Evolutionary conservation across 108 stramenopile species (phyloP).

Genomic region (Seminavis robusta): DNA sequence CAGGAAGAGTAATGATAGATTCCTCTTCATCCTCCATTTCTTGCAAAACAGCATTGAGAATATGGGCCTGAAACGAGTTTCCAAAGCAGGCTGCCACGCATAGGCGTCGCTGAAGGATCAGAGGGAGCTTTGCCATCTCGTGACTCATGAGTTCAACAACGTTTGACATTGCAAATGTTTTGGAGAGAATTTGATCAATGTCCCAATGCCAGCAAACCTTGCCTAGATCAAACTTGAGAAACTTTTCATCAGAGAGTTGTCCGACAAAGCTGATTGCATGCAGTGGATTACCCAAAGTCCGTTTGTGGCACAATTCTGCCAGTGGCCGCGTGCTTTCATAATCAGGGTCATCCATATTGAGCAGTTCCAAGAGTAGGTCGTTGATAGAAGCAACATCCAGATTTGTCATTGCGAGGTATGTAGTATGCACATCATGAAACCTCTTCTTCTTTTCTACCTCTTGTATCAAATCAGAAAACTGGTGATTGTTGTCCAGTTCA

Average conservation of each 20-base stretch:
- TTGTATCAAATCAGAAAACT: no score
- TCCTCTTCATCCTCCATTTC: no score
- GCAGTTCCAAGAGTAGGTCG: neutral
- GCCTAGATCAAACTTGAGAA: neutral
- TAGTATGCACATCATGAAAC: no score
- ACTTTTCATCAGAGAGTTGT: no score
- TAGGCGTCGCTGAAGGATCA: neutral
- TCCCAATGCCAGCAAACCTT: neutral
- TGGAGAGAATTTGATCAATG: neutral
- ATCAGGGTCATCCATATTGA: neutral
- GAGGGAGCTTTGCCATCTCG: neutral
- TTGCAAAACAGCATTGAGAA: neutral
- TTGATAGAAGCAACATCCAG: neutral
- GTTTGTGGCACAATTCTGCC: constrained; percentile 1
- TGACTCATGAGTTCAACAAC: neutral
- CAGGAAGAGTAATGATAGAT: no score
- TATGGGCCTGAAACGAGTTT: neutral
- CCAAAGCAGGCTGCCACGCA: neutral
- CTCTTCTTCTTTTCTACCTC: no score
- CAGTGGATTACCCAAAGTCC: neutral
- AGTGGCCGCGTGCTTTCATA: neutral
- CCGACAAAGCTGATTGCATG: no score
- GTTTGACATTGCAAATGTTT: neutral
- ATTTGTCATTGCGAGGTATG: neutral
- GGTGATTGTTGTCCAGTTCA: no score